Conservation (phyloP, 1,284 basidiomycete genomes). For the Ustilago curta region DNA sequence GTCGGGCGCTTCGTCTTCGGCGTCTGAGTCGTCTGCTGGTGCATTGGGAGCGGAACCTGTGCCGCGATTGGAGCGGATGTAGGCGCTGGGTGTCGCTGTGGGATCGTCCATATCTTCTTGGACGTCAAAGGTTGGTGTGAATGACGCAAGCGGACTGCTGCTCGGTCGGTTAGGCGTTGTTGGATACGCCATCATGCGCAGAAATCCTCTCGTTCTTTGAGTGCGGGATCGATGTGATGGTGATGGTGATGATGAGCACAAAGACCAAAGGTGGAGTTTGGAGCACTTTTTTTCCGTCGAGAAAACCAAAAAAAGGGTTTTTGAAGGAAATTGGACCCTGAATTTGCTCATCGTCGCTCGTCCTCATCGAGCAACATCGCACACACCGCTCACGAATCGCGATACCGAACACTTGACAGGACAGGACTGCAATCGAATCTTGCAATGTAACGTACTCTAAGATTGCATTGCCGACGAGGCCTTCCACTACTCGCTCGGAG, state of each 20-base stretch:
- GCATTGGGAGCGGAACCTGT: background rate
- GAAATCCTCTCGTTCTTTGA: background rate
- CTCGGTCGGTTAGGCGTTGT: conserved; percentile 14
- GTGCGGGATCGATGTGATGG: background rate
- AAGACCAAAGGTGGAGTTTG: background rate
- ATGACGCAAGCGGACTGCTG: conserved; percentile 7
- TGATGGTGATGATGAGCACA: background rate
- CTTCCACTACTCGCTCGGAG: background rate
- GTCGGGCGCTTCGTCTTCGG: conserved; percentile 49
- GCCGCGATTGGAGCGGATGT: conserved; percentile 6
- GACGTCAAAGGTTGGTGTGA: conserved; percentile 8
- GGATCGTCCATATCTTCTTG: conserved; percentile 36
- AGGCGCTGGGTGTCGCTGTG: conserved; percentile 24
- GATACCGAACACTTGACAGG: too few relatives aligned
- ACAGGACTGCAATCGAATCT: too few relatives aligned
- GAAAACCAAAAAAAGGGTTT: too few relatives aligned
- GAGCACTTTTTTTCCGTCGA: background rate
- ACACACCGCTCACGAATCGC: background rate
- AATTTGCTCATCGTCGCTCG: background rate
- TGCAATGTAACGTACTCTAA: background rate
- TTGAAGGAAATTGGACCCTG: conserved; percentile 3
- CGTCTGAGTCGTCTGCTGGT: conserved; percentile 32
- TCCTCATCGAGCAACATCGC: background rate
- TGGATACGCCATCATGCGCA: conserved; percentile 8
- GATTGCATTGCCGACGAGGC: background rate